Conservation (phyloP, 148 eudicot genomes). For the Euryodendron excelsum region DNA sequence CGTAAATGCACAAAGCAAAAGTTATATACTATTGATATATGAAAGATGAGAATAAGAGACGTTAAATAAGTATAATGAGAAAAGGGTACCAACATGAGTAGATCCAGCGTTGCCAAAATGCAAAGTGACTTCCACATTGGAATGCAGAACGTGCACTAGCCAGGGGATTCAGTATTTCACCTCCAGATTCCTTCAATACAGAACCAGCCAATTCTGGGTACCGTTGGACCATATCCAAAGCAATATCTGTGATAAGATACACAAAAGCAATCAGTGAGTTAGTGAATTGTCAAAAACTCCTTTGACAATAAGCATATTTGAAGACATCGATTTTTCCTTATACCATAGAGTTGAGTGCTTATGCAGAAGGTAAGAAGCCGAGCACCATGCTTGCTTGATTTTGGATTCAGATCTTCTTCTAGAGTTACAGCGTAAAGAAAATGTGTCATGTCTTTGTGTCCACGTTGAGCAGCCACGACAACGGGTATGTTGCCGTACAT, state of each 20-base stretch:
- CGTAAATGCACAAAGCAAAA: neutral
- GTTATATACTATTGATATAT: neutral
- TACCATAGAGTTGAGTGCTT: slow-evolving; percentile 5
- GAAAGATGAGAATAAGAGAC: neutral
- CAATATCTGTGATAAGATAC: neutral
- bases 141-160: slow-evolving; percentile 10
- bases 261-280: neutral
- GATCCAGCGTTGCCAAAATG: neutral
- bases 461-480: slow-evolving; percentile 12
- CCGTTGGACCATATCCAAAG: slow-evolving; percentile 9
- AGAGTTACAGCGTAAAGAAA: neutral
- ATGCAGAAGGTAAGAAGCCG: slow-evolving; percentile 5
- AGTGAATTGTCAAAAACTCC: neutral
- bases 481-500: neutral
- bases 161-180: neutral
- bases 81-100: slow-evolving; percentile 3
- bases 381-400: slow-evolving; percentile 4
- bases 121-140: neutral
- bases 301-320: neutral
- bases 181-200: too few relatives aligned
- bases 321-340: neutral
- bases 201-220: slow-evolving; percentile 8
- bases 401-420: slow-evolving; percentile 1
- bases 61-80: neutral
- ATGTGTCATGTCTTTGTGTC: neutral